Percentiles rank a stretch among this genome's conserved stretches.
phyloP scores from a whole-genome alignment of 176 grass and related monocot genomes.

The Stipa capillata region DNA sequence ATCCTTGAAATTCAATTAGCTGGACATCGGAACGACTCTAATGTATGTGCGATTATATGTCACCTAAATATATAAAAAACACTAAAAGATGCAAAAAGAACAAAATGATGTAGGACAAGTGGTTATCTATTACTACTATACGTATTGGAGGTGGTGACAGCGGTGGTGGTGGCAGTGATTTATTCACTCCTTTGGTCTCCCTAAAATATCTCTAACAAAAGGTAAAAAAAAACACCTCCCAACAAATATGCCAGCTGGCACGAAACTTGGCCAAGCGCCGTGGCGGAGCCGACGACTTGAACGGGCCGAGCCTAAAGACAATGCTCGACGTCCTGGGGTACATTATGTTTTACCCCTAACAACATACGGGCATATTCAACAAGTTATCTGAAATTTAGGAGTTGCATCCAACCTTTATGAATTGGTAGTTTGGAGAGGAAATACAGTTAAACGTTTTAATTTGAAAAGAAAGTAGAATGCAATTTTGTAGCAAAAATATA shows the following conservation, averaged over 20 bases:
- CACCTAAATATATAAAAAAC: neutral
- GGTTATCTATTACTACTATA: neutral
- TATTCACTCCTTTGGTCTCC: neutral
- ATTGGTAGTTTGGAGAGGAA: neutral
- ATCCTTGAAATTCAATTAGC: neutral
- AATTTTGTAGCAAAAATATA: neutral
- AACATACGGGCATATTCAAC: neutral
- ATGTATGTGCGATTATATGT: neutral
- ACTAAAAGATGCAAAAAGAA: neutral
- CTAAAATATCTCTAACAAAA: neutral
- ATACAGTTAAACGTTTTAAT: neutral
- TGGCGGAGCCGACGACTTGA: neutral
- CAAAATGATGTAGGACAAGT: neutral
- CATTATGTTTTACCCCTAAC: neutral
- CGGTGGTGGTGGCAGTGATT: too few relatives aligned
- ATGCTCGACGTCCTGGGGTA: too few relatives aligned
- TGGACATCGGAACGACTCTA: neutral
- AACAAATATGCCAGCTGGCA: neutral
- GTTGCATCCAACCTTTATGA: neutral
- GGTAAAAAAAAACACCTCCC: neutral
- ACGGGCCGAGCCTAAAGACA: too few relatives aligned
- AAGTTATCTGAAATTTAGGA: neutral
- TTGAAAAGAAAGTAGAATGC: neutral
- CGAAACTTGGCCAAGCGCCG: neutral
- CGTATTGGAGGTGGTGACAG: neutral